Base-by-base conservation (phyloP, 179 eudicot genomes). In the Beta macrorhiza region DNA sequence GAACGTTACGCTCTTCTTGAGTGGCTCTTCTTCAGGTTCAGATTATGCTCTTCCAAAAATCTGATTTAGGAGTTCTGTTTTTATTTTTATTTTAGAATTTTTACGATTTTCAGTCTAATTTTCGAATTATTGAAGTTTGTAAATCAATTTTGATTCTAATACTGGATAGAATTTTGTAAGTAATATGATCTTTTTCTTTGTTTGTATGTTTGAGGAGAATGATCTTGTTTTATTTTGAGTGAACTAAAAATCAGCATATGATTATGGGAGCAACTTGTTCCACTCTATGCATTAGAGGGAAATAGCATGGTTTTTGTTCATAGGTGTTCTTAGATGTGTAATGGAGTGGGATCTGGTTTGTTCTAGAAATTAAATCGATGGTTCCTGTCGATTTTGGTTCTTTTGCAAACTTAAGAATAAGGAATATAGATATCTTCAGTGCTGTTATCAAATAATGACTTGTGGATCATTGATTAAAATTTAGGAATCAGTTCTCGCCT, bases 1-100 rank as follows among this genome's bases (percentile, higher is more conserved):
- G 97, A 96, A 82, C 92, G 98, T 64, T 96, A 96, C 76, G 93
- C 98, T 51, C 99, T 96, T 81, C 99, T 96, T 73, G 98, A 96
- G 84, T 96, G 98, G 97, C 97, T 96, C 49, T 94, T 96, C 87
- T 96, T 96, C 89, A 96, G 91, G 99, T 96, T 47, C 37, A 5
- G 47, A 22, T 58, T 42, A 63, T 25, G 6, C 13, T 76, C 25
- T n/a, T 62, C 16, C 42, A 37, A 37, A 37, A 37, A 37, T 37
- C 42, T 37, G 2, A 37, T 37, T 37, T 37, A 37, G 42, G 42
- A 37, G 42, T 29, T 29, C 32, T 29, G 0, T 37, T 32, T 37
- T 37, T 37, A 37, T 37, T 37, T 2, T 37, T 37, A 37, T 37
- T 37, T 37, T 37, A 37, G 42, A 37, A 37, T 37, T 37, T 37